These are phyloP conservation scores for Samsoniella hepiali DNA, from an alignment of 2,329 filamentous ascomycete genomes.

Conservation along the genomic window DNA sequence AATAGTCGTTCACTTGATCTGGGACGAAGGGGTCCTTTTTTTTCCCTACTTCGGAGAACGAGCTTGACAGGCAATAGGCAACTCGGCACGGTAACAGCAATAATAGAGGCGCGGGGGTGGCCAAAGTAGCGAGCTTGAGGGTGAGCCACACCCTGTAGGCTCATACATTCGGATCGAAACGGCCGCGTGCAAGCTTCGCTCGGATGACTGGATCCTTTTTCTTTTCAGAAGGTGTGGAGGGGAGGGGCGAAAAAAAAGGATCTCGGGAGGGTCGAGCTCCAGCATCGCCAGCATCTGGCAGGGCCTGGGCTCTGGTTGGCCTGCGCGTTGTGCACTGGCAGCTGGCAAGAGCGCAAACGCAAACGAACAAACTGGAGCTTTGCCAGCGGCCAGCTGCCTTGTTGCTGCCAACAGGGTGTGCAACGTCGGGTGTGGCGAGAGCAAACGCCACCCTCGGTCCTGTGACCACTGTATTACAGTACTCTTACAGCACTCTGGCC, in stretches of 20 bases:
- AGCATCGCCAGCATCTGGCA: background rate
- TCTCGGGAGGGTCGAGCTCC: constrained; percentile 10
- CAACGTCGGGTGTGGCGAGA: background rate
- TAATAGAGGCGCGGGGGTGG: background rate
- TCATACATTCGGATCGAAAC: constrained; percentile 2
- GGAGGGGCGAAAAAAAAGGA: constrained; percentile 13
- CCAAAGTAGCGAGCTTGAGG: background rate
- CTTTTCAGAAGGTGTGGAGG: background rate
- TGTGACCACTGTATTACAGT: background rate
- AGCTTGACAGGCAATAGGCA: background rate
- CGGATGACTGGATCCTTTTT: background rate
- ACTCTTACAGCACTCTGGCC: background rate
- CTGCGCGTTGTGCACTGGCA: background rate
- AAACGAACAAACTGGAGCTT: background rate
- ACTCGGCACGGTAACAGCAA: background rate
- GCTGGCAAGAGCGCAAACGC: background rate
- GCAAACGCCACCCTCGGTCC: background rate
- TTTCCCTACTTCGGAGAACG: background rate
- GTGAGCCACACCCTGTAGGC: background rate
- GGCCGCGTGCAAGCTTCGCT: constrained; percentile 5
- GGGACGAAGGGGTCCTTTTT: constrained; percentile 4
- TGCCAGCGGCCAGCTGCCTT: background rate
- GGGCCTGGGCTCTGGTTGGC: background rate
- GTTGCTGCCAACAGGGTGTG: background rate
- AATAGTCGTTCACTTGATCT: constrained; percentile 11